Percentiles rank a stretch among this genome's conserved stretches.
Evolutionary conservation across 176 grass and related monocot species (phyloP).

Genomic region (Chrysopogon serrulatus): DNA sequence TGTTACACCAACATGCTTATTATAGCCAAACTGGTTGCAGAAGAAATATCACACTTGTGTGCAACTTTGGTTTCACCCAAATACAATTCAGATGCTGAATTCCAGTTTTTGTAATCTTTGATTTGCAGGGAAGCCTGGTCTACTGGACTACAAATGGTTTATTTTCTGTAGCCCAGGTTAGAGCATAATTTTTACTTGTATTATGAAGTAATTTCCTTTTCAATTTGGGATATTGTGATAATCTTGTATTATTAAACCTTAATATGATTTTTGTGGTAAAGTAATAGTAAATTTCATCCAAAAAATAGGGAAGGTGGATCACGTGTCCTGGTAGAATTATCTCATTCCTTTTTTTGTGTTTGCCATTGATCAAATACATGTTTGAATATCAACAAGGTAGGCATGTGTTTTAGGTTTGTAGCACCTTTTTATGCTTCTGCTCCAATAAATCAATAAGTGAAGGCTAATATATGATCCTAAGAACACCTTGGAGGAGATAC

Average conservation of each 20-base stretch:
- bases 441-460: background rate
- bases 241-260: background rate
- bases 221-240: slow-evolving; percentile 25
- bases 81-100: background rate
- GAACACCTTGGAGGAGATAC: slow-evolving; percentile 7
- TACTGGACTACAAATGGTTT: slow-evolving; percentile 92
- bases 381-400: background rate
- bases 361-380: background rate
- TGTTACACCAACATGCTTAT: background rate
- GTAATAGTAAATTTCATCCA: background rate
- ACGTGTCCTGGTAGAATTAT: background rate
- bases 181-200: slow-evolving; percentile 2
- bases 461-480: background rate
- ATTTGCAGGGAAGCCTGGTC: slow-evolving; percentile 69
- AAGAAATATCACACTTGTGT: background rate
- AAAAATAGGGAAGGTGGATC: slow-evolving; percentile 6
- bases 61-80: slow-evolving; percentile 20
- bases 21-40: background rate
- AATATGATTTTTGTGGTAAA: background rate
- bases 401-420: background rate
- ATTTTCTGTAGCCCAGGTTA: slow-evolving; percentile 74
- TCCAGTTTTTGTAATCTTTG: slow-evolving; percentile 13
- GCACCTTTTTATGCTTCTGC: background rate
- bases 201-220: slow-evolving; percentile 19
- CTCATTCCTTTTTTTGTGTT: background rate